Conservation (phyloP, 2,329 filamentous ascomycete genomes). For the Monosporascus sp. region DNA sequence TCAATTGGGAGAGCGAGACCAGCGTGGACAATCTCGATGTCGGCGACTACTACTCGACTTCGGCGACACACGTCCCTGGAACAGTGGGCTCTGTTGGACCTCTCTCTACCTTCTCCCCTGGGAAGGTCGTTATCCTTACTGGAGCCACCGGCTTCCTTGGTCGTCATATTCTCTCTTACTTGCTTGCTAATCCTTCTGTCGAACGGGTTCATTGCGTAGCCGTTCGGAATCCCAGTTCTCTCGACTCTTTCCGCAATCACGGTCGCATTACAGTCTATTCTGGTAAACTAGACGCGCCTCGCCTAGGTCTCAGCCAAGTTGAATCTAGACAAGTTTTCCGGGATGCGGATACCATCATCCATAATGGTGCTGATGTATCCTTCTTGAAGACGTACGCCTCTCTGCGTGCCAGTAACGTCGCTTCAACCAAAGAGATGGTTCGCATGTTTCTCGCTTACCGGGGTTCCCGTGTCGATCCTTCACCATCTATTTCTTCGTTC, state of each 20-base stretch:
- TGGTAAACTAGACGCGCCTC: background rate
- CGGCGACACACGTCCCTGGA: no score
- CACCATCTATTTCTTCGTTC: conserved; percentile 19
- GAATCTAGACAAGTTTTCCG: conserved; percentile 14
- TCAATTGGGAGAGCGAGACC: conserved; percentile 35
- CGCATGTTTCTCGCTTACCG: conserved; percentile 22
- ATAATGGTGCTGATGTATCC: conserved; percentile 39
- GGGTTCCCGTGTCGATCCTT: background rate
- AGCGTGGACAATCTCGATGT: background rate
- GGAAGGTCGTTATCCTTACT: conserved; percentile 26
- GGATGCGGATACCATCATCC: conserved; percentile 41
- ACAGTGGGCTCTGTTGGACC: no score
- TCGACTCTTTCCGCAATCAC: background rate
- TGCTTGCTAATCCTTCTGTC: conserved; percentile 28
- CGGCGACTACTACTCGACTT: no score
- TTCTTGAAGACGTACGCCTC: conserved; percentile 32
- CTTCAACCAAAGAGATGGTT: conserved; percentile 29
- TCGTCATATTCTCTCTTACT: conserved; percentile 27
- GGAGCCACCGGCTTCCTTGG: conserved; percentile 37
- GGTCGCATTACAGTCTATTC: background rate
- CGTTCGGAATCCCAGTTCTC: conserved; percentile 14
- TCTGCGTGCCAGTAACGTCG: conserved; percentile 30
- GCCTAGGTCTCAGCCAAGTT: conserved; percentile 6
- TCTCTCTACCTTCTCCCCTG: no score
- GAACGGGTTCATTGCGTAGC: conserved; percentile 38